Conservation (phyloP, 2,329 filamentous ascomycete species). For the Talaromyces amestolkiae region DNA sequence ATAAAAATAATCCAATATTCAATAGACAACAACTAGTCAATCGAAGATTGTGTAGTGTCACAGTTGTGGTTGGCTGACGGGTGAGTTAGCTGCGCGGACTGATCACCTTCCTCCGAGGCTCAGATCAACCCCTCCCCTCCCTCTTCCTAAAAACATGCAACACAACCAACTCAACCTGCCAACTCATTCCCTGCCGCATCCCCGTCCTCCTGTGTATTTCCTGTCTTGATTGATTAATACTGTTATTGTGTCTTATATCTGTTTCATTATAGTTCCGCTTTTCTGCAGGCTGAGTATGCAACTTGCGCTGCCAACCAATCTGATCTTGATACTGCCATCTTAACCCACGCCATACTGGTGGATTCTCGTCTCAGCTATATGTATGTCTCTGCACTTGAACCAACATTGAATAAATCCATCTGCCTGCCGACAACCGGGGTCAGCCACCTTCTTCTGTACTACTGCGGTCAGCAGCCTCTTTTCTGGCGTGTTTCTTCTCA, state of each 20-base stretch:
- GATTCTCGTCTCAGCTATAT: constrained; percentile 18
- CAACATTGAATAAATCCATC: constrained; percentile 7
- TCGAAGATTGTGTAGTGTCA: neutral
- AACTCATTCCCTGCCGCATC: constrained; percentile 22
- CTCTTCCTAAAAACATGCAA: neutral
- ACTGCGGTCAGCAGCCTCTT: constrained; percentile 12
- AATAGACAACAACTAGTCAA: neutral
- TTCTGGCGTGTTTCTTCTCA: constrained; percentile 1
- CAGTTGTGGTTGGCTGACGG: neutral
- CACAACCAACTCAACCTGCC: constrained; percentile 19
- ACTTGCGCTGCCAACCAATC: constrained; percentile 23
- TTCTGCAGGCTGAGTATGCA: constrained; percentile 24
- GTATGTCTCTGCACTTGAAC: constrained; percentile 7
- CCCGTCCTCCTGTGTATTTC: neutral
- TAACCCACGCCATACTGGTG: constrained; percentile 12
- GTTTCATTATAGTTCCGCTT: constrained; percentile 15
- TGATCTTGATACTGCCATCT: constrained; percentile 7
- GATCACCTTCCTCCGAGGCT: constrained; percentile 4
- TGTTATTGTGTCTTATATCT: neutral
- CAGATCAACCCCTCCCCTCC: constrained; percentile 6
- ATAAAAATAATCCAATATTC: neutral
- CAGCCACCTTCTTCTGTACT: constrained; percentile 9
- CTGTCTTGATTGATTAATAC: neutral
- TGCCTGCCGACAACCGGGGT: neutral
- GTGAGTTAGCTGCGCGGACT: neutral